Evolutionary conservation across 768 basidiomycete species (phyloP).

Genomic region (Mycena crocata): DNA sequence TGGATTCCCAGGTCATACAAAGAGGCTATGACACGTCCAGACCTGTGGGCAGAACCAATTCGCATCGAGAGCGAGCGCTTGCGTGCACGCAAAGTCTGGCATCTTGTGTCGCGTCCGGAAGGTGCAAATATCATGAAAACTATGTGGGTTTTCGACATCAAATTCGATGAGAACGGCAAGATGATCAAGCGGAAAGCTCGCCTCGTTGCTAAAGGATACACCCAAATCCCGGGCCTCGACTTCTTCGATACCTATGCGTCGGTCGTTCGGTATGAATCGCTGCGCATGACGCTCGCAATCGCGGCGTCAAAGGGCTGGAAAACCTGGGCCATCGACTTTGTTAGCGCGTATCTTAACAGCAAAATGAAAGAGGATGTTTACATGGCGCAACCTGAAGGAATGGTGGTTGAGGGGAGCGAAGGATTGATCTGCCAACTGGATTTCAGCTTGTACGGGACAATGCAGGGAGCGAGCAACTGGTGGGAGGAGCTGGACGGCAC

Average conservation of each 20-base stretch:
- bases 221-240: constrained; percentile 48
- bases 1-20: constrained; percentile 6
- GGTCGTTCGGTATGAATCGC: constrained; percentile 9
- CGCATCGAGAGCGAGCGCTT: background rate
- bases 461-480: constrained; percentile 17
- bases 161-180: constrained; percentile 42
- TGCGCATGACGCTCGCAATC: background rate
- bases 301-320: background rate
- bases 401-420: background rate
- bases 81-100: constrained; percentile 35
- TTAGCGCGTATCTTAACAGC: constrained; percentile 9
- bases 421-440: background rate
- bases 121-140: constrained; percentile 6
- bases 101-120: background rate
- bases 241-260: constrained; percentile 35
- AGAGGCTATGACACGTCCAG: constrained; percentile 1
- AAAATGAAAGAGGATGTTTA: constrained; percentile 11
- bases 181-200: constrained; percentile 47
- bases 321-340: background rate
- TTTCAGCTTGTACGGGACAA: constrained; percentile 8
- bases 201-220: constrained; percentile 55
- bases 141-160: constrained; percentile 41
- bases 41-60: background rate
- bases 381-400: constrained; percentile 9
- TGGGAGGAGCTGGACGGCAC: background rate